Base-by-base conservation (phyloP, 1,284 basidiomycete genomes). In the Ceratobasidium sp. region DNA sequence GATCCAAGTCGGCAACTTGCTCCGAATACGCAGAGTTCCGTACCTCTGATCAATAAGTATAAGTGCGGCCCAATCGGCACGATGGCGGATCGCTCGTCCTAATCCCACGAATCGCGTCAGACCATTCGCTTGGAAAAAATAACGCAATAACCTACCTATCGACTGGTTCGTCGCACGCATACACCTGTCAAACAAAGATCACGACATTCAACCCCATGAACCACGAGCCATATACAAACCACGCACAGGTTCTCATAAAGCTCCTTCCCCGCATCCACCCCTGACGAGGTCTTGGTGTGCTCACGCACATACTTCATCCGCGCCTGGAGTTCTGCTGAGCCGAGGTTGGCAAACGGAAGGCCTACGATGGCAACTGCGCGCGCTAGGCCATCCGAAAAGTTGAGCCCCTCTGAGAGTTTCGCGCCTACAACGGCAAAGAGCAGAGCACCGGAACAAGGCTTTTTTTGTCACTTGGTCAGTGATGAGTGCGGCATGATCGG, bases 321-420 rank as follows among this genome's bases (percentile, higher is more conserved):
- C 81, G 98, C 98, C 76, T 89, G 89, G 59, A 99, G 86, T 81
- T 98, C 97, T 0, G 91, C 87, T 0, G 94, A 96, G n/a, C 90
- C 89, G 53, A 93, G 86, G 81, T 98, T 98, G 8, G 97, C 92
- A 80, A 96, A 99, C 0, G 97, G 97, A 34, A 99, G 87, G 1
- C 98, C 98, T 63, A 95, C 87, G 80, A 98, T 89, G 62, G 98
- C 85, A 34, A 98, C 95, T 16, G 92, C 93, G 53, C 95, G 90
- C 0, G 95, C 94, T 2, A 98, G 88, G 49, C 93, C 88, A 81
- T 95, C 94, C 4, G 93, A 88, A 81, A 99, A 99, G 82, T 99
- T 99, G 78, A 99, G 89, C 1, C 97, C 97, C 83, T 99, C 97
- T 0, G 95, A 98, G 14, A 99, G 86, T 81, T 98, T 99, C 24